Evolutionary conservation across 116 monocot genomes (phyloP), one percentile per base, ranked within the genome.

Genomic region (Cymodocea nodosa): DNA sequence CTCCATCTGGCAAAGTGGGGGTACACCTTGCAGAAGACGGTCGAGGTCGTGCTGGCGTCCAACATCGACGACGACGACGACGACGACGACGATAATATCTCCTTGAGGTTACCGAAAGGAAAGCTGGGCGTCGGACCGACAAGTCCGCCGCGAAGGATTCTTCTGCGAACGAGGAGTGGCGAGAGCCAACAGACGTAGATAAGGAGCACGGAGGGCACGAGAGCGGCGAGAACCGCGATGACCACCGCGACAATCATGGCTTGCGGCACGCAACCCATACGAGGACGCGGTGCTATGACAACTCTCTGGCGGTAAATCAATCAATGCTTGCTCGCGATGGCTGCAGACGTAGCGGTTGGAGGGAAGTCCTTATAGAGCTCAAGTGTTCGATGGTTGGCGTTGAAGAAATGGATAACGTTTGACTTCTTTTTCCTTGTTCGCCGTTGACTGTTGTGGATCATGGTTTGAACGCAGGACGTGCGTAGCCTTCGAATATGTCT

Each of bases 1-100:
- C 80, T 78, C 92, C 92, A 92, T 15, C 60, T 51, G 23, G 85
- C 68, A 17, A 87, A 92, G 79, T 80, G 80, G 16, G 92, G 87
- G 68, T 83, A 82, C 12, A 83, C 80, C 5, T 22, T 51, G 17
- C 76, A 75, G 66, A 84, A 85, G 52, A 87, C 81, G 54, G 82
- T 76, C 83, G 80, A 25, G 64, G 55, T n/a, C 70, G 34, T 7
- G 0, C 23, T 15, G 37, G 10, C 0, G 68, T 25, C 8, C 15
- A 30, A 30, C 49, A n/a, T 15, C 5, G 56, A 70, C 17, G 67
- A 34, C 62, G 63, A 13, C 55, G 65, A 16, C 23, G 63, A 7
- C 20, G 24, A n/a, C 1, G 11, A 73, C 17, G 50, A n/a, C 1
- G 11, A 73, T 17, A 37, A 62, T 68, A 92, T 84, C 51, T 92